phyloP scores from a whole-genome alignment of 345 rosid genomes.

The Acer yangbiense region DNA sequence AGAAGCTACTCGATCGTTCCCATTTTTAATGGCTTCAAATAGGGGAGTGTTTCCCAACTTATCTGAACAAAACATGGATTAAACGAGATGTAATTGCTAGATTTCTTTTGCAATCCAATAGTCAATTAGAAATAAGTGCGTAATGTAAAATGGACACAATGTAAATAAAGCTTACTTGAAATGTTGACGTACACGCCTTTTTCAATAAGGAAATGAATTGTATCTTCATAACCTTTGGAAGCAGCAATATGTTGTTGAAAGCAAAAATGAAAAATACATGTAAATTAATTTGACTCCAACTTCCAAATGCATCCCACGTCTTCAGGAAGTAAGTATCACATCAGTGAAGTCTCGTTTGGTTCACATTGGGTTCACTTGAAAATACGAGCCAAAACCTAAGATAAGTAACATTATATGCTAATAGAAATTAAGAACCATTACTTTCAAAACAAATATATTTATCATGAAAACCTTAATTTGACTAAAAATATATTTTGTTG shows the following conservation, averaged over 20 bases:
- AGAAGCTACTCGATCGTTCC: conserved; percentile 62
- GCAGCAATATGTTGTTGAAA: conserved; percentile 75
- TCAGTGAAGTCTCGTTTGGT: no score
- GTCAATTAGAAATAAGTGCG: background rate
- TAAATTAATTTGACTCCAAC: no score
- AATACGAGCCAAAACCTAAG: no score
- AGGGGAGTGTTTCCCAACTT: conserved; percentile 72
- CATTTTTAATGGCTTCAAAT: conserved; percentile 77
- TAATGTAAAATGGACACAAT: background rate
- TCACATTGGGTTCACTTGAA: no score
- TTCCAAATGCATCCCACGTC: background rate
- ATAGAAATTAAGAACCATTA: no score
- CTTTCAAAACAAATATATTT: no score
- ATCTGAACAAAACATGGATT: conserved; percentile 36
- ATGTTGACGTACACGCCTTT: conserved; percentile 51
- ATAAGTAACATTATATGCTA: no score
- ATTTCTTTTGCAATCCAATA: background rate
- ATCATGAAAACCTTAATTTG: no score
- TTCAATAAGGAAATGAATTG: conserved; percentile 61
- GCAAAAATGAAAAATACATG: no score
- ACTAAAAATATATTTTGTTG: no score
- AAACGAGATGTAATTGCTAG: background rate
- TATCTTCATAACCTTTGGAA: conserved; percentile 68
- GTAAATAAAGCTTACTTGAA: conserved; percentile 33
- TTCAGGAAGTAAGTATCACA: conserved; percentile 11